Conservation (phyloP, 2,329 filamentous ascomycete genomes). For the Fusarium anguioides region DNA sequence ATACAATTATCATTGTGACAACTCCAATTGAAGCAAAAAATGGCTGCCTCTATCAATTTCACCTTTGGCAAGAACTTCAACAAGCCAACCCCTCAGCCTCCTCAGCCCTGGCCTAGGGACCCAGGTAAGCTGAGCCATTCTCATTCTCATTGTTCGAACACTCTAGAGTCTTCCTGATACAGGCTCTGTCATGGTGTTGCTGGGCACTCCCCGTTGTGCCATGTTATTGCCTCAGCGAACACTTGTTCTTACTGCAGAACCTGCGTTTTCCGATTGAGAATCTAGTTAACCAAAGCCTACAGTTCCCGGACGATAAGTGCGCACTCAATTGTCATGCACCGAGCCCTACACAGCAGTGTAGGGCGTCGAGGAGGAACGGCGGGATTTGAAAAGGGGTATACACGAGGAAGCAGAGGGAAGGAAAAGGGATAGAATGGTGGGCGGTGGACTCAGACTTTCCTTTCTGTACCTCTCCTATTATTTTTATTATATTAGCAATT, state of each 20-base stretch:
- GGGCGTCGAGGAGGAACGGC: background rate
- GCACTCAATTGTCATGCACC: background rate
- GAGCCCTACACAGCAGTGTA: background rate
- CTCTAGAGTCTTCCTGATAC: background rate
- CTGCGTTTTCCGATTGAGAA: slow-evolving; percentile 5
- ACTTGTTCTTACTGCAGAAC: slow-evolving; percentile 12
- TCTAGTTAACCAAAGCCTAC: slow-evolving; percentile 11
- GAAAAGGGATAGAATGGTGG: background rate
- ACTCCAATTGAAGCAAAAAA: background rate
- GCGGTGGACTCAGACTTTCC: background rate
- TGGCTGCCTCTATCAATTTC: slow-evolving; percentile 10
- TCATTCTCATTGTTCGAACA: background rate
- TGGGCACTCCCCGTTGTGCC: slow-evolving; percentile 10
- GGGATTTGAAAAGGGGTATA: background rate
- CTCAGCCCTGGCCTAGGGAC: slow-evolving; percentile 22
- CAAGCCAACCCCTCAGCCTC: slow-evolving; percentile 24
- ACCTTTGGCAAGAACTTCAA: slow-evolving; percentile 2
- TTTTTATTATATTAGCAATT: slow-evolving; percentile 17
- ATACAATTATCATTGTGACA: background rate
- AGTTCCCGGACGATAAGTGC: slow-evolving; percentile 21
- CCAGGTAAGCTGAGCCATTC: slow-evolving; percentile 10
- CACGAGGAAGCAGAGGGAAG: background rate
- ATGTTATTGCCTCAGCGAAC: slow-evolving; percentile 18
- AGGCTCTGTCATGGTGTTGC: background rate
- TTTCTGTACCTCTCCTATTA: background rate